Conservation (phyloP, 768 basidiomycete genomes). For the Mrakia hoshinonis region DNA sequence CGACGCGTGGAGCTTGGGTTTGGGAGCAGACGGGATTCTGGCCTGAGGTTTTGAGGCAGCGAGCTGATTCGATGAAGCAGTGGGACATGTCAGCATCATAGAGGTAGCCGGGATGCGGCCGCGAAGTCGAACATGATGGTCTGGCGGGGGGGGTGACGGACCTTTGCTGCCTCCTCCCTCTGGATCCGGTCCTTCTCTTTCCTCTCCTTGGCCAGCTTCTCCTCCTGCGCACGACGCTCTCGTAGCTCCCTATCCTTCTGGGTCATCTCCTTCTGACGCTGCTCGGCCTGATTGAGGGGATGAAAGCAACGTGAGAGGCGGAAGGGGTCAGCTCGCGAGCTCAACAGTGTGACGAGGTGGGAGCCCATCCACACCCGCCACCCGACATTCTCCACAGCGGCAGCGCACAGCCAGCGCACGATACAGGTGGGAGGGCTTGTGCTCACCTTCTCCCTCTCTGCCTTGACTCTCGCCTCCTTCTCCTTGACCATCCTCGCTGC, state of each 20-base stretch:
- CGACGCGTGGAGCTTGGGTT: background rate
- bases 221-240: slow-evolving; percentile 5
- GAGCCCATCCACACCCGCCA: too few relatives aligned
- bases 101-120: background rate
- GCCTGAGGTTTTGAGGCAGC: background rate
- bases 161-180: background rate
- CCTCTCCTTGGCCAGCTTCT: background rate
- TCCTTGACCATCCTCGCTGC: slow-evolving; percentile 14
- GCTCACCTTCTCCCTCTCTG: slow-evolving; percentile 8
- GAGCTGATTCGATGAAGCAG: too few relatives aligned
- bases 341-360: background rate
- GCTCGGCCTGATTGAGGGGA: background rate
- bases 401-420: background rate
- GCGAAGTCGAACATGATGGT: background rate
- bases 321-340: background rate
- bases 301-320: background rate
- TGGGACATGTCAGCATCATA: too few relatives aligned
- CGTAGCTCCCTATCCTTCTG: background rate
- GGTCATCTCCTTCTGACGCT: slow-evolving; percentile 8
- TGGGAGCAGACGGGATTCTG: background rate
- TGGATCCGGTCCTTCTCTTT: background rate
- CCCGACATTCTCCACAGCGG: background rate
- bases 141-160: background rate
- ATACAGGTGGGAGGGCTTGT: background rate
- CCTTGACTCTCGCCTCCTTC: slow-evolving; percentile 8